Conservation (phyloP, 352 stramenopile genomes). For the Hyaloperonospora brassicae region DNA sequence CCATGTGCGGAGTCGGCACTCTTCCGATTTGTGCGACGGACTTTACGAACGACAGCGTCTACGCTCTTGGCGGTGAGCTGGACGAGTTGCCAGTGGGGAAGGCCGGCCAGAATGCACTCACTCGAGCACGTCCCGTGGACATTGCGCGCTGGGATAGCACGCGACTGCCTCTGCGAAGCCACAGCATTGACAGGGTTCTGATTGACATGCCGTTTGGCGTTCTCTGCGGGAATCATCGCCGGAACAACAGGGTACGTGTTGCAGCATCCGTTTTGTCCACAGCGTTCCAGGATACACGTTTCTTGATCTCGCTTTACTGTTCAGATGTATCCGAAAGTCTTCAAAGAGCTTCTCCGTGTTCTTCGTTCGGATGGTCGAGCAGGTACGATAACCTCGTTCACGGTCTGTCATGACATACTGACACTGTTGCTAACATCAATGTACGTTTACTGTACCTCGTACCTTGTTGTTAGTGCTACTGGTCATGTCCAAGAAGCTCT, state of each 20-base stretch:
- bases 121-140: slow-evolving; percentile 31
- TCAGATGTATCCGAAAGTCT: slow-evolving; percentile 68
- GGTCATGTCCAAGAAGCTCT: slow-evolving; percentile 75
- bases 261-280: not conserved
- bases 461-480: slow-evolving; percentile 37
- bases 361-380: slow-evolving; percentile 45
- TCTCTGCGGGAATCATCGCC: slow-evolving; percentile 57
- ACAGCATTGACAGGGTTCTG: slow-evolving; percentile 52
- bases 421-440: not conserved
- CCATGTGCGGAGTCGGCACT: slow-evolving; percentile 76
- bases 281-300: not conserved
- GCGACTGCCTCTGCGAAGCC: slow-evolving; percentile 41
- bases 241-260: slow-evolving; percentile 50
- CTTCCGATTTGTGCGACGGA: slow-evolving; percentile 56
- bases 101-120: slow-evolving; percentile 41
- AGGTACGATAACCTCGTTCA: slow-evolving; percentile 16
- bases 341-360: slow-evolving; percentile 61
- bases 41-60: slow-evolving; percentile 44
- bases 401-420: not conserved
- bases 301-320: not conserved
- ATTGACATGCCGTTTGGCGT: slow-evolving; percentile 79
- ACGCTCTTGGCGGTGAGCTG: slow-evolving; percentile 60
- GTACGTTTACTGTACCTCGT: not conserved
- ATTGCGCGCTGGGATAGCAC: slow-evolving; percentile 64
- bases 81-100: slow-evolving; percentile 44